Evolutionary conservation across 176 grass and related monocot genomes (phyloP), one percentile per base, ranked within the genome.

Genomic region (Chrysopogon serrulatus): DNA sequence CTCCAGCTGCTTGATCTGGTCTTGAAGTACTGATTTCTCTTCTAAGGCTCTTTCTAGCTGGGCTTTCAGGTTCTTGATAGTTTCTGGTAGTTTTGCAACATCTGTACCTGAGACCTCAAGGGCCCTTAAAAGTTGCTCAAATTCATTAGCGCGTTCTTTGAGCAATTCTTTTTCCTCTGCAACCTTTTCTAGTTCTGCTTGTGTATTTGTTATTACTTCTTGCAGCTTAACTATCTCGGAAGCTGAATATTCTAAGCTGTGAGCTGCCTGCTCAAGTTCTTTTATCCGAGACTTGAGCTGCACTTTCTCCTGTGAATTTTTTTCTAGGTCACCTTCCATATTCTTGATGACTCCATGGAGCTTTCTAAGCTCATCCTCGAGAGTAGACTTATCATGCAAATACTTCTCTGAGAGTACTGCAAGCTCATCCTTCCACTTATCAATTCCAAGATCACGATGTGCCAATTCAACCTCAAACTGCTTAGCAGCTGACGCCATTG

Each of bases 331-430:
- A 17, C 48, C 67, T 90, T 87, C 74, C 32, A 69, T 63, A 28
- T 51, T 69, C 4, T 73, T 80, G 74, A 87, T 68, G 4, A 90
- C 68, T 69, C 39, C 68, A 16, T 53, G 68, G 39, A 90, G 80
- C 59, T 69, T 79, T 74, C 19, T 43, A 85, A 87, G 80, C 68
- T 88, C 80, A 83, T 86, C 67, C 83, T 96, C 80, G 53, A 92
- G 80, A 86, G 56, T 71, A 76, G 87, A 88, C 78, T 94, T 93
- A 76, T 95, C 91, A 64, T 90, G 80, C 12, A 56, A 73, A 86
- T 92, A 89, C 47, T 82, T 87, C 48, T 86, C 79, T 41, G 79
- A 91, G 44, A 87, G 51, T 74, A 68, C 76, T 53, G 6, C 73
- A 78, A 90, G 79, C 59, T 98, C 81, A 75, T 85, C 31, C 81